Evolutionary conservation across 2,329 filamentous ascomycete species (phyloP).

Genomic region (Stachybotrys echinatus): DNA sequence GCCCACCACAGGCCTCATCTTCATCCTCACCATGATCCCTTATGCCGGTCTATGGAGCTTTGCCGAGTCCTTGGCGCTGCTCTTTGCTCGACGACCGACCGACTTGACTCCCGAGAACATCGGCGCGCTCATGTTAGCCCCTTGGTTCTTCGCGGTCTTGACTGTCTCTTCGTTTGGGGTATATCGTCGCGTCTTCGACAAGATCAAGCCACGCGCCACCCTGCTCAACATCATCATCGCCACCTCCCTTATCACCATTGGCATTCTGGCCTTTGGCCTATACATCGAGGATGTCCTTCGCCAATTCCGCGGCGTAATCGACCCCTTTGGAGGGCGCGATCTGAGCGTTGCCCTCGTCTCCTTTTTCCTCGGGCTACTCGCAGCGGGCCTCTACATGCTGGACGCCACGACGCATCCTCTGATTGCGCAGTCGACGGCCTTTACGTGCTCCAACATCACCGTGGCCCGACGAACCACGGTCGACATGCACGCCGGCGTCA

Average conservation of each 20-base stretch:
- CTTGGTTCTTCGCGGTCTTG: conserved; percentile 34
- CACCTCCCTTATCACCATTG: conserved; percentile 29
- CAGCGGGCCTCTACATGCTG: conserved; percentile 33
- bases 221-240: conserved; percentile 15
- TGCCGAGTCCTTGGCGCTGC: conserved; percentile 36
- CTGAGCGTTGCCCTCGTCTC: conserved; percentile 35
- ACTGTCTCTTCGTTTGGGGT: conserved; percentile 26
- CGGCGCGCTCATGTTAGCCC: conserved; percentile 39
- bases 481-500: conserved; percentile 42
- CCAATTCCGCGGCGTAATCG: conserved; percentile 11
- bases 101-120: conserved; percentile 30
- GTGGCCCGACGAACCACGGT: conserved; percentile 38
- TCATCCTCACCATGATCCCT: conserved; percentile 39
- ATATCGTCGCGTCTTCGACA: conserved; percentile 20
- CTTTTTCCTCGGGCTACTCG: conserved; percentile 41
- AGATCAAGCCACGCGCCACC: conserved; percentile 28
- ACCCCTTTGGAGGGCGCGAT: conserved; percentile 3
- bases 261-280: conserved; percentile 40
- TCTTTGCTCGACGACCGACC: conserved; percentile 41
- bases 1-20: conserved; percentile 43
- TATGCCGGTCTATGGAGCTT: conserved; percentile 42
- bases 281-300: conserved; percentile 24
- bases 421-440: conserved; percentile 41
- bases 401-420: conserved; percentile 35
- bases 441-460: conserved; percentile 41